These are phyloP conservation scores for Paecilomyces dactylethromorphus DNA, from an alignment of 2,329 filamentous ascomycete species.

Conservation along the genomic window DNA sequence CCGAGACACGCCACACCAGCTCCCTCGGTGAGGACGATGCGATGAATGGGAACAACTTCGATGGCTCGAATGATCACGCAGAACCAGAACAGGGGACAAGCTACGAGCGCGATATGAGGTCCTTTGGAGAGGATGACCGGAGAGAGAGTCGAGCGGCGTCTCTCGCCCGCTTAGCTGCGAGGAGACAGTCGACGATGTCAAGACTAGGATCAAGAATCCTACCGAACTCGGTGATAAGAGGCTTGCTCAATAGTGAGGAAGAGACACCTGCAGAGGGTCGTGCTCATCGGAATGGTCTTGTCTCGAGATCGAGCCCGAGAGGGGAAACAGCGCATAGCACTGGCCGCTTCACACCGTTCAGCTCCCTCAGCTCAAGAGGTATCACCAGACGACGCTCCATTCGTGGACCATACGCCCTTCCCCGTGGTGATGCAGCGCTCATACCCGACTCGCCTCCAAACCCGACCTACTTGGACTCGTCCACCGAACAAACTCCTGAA, in stretches of 20 bases:
- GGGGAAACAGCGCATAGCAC: conserved; percentile 23
- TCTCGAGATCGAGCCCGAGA: conserved; percentile 30
- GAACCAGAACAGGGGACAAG: conserved; percentile 20
- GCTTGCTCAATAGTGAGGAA: conserved; percentile 38
- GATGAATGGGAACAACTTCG: conserved; percentile 4
- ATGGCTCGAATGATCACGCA: background rate
- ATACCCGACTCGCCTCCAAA: conserved; percentile 21
- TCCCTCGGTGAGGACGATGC: conserved; percentile 3
- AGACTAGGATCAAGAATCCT: conserved; percentile 41
- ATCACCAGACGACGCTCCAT: conserved; percentile 33
- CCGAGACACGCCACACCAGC: conserved; percentile 14
- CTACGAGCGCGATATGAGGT: conserved; percentile 30
- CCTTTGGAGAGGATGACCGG: conserved; percentile 24
- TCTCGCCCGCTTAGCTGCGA: conserved; percentile 28
- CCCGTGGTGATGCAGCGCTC: conserved; percentile 26
- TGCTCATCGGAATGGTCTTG: conserved; percentile 37
- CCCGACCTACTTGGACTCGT: conserved; percentile 19
- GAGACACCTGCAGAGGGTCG: conserved; percentile 40
- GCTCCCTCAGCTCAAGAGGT: conserved; percentile 31
- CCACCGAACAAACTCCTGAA: conserved; percentile 19
- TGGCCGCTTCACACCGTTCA: conserved; percentile 35
- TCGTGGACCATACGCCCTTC: conserved; percentile 33
- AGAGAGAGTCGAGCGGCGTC: conserved; percentile 25
- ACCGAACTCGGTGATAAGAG: conserved; percentile 40
- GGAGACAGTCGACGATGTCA: conserved; percentile 42